These are phyloP conservation scores for Lasiosphaeria hispida DNA, from an alignment of 495 filamentous ascomycete genomes.

Conservation along the genomic window DNA sequence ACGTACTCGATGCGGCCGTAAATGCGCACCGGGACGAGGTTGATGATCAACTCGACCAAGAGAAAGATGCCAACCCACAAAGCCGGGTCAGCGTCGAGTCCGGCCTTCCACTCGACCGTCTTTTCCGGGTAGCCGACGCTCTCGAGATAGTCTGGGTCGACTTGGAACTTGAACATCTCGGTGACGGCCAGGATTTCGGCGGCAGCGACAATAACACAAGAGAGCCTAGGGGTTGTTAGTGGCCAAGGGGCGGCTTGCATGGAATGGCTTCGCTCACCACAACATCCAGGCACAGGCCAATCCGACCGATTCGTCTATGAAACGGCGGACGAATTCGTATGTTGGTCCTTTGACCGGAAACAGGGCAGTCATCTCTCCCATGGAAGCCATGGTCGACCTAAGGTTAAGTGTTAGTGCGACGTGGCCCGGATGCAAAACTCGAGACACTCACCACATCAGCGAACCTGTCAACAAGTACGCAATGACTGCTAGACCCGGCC, in stretches of 20 bases:
- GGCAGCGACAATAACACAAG: constrained; percentile 32
- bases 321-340: constrained; percentile 41
- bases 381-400: constrained; percentile 36
- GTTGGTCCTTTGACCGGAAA: constrained; percentile 44
- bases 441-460: constrained; percentile 35
- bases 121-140: constrained; percentile 35
- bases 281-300: constrained; percentile 46
- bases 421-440: not conserved
- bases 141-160: constrained; percentile 28
- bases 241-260: not conserved
- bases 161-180: constrained; percentile 38
- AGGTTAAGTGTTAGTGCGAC: not conserved
- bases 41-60: constrained; percentile 32
- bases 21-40: constrained; percentile 37
- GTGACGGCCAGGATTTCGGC: constrained; percentile 38
- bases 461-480: constrained; percentile 37
- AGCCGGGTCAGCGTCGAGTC: constrained; percentile 27
- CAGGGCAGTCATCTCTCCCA: constrained; percentile 46
- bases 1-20: constrained; percentile 41
- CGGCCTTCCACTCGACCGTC: constrained; percentile 29
- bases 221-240: constrained; percentile 27
- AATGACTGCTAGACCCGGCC: constrained; percentile 37
- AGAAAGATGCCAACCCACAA: constrained; percentile 34
- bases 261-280: constrained; percentile 31
- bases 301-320: constrained; percentile 42